Conservation (phyloP, 257 asterid species). For the Solanum rostratum region DNA sequence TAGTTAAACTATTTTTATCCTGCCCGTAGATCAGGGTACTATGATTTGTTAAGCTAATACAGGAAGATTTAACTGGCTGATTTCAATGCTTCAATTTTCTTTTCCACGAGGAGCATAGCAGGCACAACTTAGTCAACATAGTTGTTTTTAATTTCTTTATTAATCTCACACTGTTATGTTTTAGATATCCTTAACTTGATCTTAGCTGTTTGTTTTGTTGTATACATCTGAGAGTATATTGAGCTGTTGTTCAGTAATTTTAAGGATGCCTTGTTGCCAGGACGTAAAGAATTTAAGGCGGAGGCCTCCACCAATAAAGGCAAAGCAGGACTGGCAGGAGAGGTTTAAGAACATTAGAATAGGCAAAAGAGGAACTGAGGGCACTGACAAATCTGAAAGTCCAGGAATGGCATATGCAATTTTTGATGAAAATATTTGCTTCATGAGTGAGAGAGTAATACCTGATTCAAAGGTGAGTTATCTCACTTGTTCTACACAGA, state of each 20-base stretch:
- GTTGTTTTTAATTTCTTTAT: neutral
- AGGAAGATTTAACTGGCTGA: neutral
- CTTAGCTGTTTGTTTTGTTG: neutral
- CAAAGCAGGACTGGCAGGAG: conserved; percentile 87
- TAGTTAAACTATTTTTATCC: neutral
- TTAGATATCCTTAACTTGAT: neutral
- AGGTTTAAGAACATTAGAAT: conserved; percentile 56
- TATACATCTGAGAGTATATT: neutral
- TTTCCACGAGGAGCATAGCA: neutral
- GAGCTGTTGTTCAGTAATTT: neutral
- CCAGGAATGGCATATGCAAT: conserved; percentile 76
- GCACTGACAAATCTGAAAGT: conserved; percentile 42
- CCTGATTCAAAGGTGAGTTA: conserved; percentile 41
- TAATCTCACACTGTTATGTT: conserved; percentile 8
- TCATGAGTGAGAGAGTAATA: conserved; percentile 52
- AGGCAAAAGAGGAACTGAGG: conserved; percentile 63
- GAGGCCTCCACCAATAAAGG: conserved; percentile 60
- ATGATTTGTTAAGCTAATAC: neutral
- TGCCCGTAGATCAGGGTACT: neutral
- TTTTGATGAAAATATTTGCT: conserved; percentile 71
- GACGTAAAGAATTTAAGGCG: conserved; percentile 38
- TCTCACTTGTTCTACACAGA: neutral
- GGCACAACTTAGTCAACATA: neutral
- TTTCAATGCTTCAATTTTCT: neutral
- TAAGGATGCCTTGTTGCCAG: neutral